Evolutionary conservation across 1,139 yeast genomes (phyloP), one percentile per base, ranked within the genome.

Genomic region (Saccharomycopsis crataegensis): DNA sequence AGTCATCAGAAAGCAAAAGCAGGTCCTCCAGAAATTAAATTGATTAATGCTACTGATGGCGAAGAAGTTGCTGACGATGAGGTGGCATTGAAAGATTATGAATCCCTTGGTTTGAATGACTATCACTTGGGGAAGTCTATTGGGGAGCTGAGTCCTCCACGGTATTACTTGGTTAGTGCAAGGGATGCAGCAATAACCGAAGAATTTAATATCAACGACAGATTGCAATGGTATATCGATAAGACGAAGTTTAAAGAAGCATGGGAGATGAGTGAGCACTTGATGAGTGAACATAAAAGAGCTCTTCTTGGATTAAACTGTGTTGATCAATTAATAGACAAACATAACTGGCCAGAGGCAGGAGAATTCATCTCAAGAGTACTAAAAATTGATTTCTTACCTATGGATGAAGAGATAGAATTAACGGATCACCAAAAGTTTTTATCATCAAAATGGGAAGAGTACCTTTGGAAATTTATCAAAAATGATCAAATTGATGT

Each of bases 11-110:
- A 58, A 37, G 58, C 51, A 44, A 68, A 64, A 46, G 64, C 64
- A 1, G 64, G 63, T 28, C 71, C 79, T 5, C 96, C 98, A 0
- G 96, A 90, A 59, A 67, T 93, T 34, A 79, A 84, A 58, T 72
- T 91, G 6, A 70, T 88, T 22, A 84, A 85, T 63, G 73, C 83
- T 3, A 64, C 73, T 1, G 78, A 82, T 8, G 90, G 94, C 6
- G 86, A 80, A 56, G 95, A 88, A 53, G 76, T 79, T n/a, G 83
- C 86, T 57, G 91, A 85, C 43, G 97, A 93, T 67, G 96, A 86
- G 63, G 75, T 93, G 8, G 82, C 86, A 0, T 69, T 90, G 55
- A 78, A 76, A 52, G 78, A 80, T 48, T 78, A 74, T 49, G 76
- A 79, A 44, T 73, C 76, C 32, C 69, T 89, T 40, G 93, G 96